These are phyloP conservation scores for Rhodotorula sp. DNA, from an alignment of 1,284 basidiomycete genomes.

Conservation along the genomic window DNA sequence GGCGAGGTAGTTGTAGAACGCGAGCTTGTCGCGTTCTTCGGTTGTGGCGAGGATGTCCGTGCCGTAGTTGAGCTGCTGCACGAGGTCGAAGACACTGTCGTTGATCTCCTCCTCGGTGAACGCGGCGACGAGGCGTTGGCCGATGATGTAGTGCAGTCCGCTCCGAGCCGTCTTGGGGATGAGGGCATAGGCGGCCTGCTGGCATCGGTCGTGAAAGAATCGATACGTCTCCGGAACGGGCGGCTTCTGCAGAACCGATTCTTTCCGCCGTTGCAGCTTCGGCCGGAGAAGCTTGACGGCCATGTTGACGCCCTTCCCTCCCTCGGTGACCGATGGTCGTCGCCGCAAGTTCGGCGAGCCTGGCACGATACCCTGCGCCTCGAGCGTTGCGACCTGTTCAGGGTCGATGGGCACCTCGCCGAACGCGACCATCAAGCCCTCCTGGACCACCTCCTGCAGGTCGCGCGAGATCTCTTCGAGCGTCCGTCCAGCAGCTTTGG, in stretches of 20 bases:
- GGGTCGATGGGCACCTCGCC: constrained; percentile 7
- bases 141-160: constrained; percentile 28
- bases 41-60: constrained; percentile 19
- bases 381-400: neutral
- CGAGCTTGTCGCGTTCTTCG: constrained; percentile 27
- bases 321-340: neutral
- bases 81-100: constrained; percentile 36
- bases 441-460: constrained; percentile 24
- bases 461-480: constrained; percentile 22
- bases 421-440: constrained; percentile 26
- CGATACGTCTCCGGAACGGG: constrained; percentile 10
- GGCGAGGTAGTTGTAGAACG: constrained; percentile 31
- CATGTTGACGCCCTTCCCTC: neutral
- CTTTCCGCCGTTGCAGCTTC: neutral
- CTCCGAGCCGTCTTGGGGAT: constrained; percentile 12
- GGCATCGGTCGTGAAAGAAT: constrained; percentile 40
- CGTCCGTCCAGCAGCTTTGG: constrained; percentile 11
- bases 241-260: constrained; percentile 8
- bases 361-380: no score
- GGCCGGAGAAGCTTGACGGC: neutral
- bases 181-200: constrained; percentile 39
- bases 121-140: constrained; percentile 20
- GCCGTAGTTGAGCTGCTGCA: constrained; percentile 36
- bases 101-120: constrained; percentile 7
- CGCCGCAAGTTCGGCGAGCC: neutral